Base-by-base conservation (phyloP, 2,329 filamentous ascomycete genomes). In the Paraphaeosphaeria minitans region DNA sequence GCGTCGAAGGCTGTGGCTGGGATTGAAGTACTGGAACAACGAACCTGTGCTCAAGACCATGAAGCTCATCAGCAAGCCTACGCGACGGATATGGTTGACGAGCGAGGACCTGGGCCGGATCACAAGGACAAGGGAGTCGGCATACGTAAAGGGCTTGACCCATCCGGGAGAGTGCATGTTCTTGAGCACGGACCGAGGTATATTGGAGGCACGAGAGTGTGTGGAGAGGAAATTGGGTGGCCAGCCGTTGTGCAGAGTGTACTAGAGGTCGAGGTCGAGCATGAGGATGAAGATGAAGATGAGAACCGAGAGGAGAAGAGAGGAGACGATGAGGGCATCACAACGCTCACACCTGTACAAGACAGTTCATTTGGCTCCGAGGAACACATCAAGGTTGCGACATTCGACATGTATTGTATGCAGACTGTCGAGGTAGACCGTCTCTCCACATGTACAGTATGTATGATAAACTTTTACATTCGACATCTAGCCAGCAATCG, bases 21-120 rank as follows among this genome's bases (percentile, higher is more conserved):
- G 92, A 1, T 81, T 97, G 70, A 97, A 97, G 81, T 97, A 97
- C 84, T 91, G 86, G 86, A 87, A 93, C 66, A 90, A 90, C 72
- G 83, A 88, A 76, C 92, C 93, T 6, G 92, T 97, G 22, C 79
- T 97, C 66, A 82, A 82, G 62, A 83, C 86, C 64, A 83, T 94
- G 70, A 76, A 78, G 50, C 76, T 89, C 72, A 81, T 96, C 60
- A 89, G 85, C 71, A 94, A 89, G 77, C 90, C 92, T 10, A 93
- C 86, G 69, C 84, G 92, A 64, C 78, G 87, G 67, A 84, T 96
- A 74, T 89, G 84, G 67, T 82, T 92, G 61, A 82, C 87, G 52
- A 82, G 89, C 24, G 62, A 79, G 16, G 84, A 88, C 48, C 77
- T 97, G 60, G 83, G 84, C 45, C 79, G 81, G 58, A 81, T 97